Base-by-base conservation (phyloP, 2,329 filamentous ascomycete genomes). In the Aspergillus pseudoviridinutans region DNA sequence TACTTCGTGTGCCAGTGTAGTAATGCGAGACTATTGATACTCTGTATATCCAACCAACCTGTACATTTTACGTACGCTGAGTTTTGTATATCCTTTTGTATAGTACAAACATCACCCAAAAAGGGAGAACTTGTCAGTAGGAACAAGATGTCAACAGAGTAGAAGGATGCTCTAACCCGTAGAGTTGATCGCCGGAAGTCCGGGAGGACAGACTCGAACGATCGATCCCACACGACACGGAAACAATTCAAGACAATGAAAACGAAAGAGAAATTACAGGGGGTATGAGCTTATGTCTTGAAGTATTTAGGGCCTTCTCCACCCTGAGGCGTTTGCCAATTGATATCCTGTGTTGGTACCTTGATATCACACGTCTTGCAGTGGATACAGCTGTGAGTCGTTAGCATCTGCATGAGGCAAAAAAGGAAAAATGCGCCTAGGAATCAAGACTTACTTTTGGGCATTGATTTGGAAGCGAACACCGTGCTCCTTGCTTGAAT, bases 331-430 rank as follows among this genome's bases (percentile, higher is more conserved):
- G 94, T 94, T 66, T 91, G 86, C 91, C 91, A 96, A 76, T 96
- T 97, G 77, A 99, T 97, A 72, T 97, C 94, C 79, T 99, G 94
- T 61, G 88, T 85, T 7, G 94, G 94, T 17, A 91, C 93, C 80
- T 99, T 99, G 79, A 99, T 99, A 76, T 99, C 94, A 74, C 94
- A 99, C 14, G 94, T 99, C 84, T 99, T 99, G 83, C 94, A 99
- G 78, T 99, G 94, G 64, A 99, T 96, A 74, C 94, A 99, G 78
- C 92, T 96, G 69, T 51, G 46, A 24, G 5, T 22, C 22, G 58
- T 68, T 62, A 69, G 64, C 51, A 58, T 51, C n/a, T 32, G 25
- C 17, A 22, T 20, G 6, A 17, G 41, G 38, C 24, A 28, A 17
- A 35, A 32, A 32, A 32, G 12, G 12, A 32, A 32, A 51, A 52